Evolutionary conservation across 2,329 filamentous ascomycete species (phyloP).

Genomic region (Neoscytalidium dimidiatum): DNA sequence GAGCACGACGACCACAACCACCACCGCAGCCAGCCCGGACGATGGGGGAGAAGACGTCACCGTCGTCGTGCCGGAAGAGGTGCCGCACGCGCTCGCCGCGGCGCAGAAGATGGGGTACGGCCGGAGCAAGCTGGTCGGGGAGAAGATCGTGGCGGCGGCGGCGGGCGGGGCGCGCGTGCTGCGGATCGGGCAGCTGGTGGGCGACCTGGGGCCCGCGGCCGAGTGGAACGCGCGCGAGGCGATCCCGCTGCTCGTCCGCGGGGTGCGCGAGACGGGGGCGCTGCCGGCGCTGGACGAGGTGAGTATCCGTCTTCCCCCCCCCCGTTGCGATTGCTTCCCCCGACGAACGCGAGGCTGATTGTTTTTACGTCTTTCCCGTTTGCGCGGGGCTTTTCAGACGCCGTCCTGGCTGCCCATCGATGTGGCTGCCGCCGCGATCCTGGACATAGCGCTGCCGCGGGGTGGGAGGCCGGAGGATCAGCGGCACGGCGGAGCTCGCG

Average conservation of each 20-base stretch:
- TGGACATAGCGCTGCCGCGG: not conserved
- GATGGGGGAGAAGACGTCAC: not conserved
- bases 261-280: slow-evolving; percentile 48
- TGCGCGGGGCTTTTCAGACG: too few species aligned
- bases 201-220: slow-evolving; percentile 46
- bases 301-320: too few species aligned
- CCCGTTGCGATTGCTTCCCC: too few species aligned
- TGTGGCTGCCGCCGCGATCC: slow-evolving; percentile 28
- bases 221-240: slow-evolving; percentile 53
- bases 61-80: slow-evolving; percentile 37
- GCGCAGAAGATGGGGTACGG: slow-evolving; percentile 57
- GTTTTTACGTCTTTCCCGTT: not conserved
- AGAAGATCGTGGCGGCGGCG: slow-evolving; percentile 43
- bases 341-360: too few species aligned
- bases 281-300: slow-evolving; percentile 47
- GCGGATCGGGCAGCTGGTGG: slow-evolving; percentile 51
- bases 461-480: too few species aligned
- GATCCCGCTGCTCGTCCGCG: slow-evolving; percentile 52
- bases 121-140: slow-evolving; percentile 50
- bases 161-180: slow-evolving; percentile 37
- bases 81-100: slow-evolving; percentile 37
- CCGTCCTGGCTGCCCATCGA: slow-evolving; percentile 48
- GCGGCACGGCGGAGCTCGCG: not conserved
- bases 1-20: too few species aligned
- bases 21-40: not conserved